Percentiles rank a stretch among this genome's conserved stretches.
Conservation (phyloP, 148 eudicot species). For the Camellia lanceoleosa region DNA sequence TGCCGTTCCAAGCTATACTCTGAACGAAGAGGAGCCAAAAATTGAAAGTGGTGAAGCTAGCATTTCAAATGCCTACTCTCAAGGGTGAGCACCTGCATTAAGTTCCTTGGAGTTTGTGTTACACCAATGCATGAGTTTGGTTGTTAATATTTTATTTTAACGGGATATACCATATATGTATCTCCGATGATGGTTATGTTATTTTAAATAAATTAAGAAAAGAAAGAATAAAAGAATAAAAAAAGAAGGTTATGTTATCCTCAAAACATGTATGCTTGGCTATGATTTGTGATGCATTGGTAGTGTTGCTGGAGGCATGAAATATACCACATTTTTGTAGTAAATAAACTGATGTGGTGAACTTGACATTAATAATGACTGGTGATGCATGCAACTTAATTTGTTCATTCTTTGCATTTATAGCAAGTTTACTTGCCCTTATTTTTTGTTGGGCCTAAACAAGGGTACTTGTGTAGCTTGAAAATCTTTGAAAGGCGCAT, state of each 20-base stretch:
- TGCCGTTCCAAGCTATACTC: conserved; percentile 36
- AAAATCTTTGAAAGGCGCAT: background rate
- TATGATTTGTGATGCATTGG: conserved; percentile 7
- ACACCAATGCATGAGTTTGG: background rate
- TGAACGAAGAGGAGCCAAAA: conserved; percentile 31
- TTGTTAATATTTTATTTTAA: background rate
- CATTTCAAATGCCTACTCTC: conserved; percentile 65
- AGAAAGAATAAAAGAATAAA: too few species aligned
- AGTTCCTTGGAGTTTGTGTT: background rate
- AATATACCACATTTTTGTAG: background rate
- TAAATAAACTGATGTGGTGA: conserved; percentile 1
- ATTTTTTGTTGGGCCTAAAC: background rate
- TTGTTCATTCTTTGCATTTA: background rate
- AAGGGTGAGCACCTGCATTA: conserved; percentile 57
- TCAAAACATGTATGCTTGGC: background rate
- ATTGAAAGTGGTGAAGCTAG: conserved; percentile 43
- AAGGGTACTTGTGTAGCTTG: background rate
- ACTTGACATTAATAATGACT: background rate
- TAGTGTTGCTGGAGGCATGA: conserved; percentile 6
- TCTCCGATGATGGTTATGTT: background rate
- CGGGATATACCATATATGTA: background rate
- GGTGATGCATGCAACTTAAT: background rate
- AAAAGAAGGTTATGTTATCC: background rate
- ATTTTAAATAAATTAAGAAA: background rate
- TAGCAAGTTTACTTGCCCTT: background rate